Conservation (phyloP, 768 basidiomycete species). For the Suillus sp. region DNA sequence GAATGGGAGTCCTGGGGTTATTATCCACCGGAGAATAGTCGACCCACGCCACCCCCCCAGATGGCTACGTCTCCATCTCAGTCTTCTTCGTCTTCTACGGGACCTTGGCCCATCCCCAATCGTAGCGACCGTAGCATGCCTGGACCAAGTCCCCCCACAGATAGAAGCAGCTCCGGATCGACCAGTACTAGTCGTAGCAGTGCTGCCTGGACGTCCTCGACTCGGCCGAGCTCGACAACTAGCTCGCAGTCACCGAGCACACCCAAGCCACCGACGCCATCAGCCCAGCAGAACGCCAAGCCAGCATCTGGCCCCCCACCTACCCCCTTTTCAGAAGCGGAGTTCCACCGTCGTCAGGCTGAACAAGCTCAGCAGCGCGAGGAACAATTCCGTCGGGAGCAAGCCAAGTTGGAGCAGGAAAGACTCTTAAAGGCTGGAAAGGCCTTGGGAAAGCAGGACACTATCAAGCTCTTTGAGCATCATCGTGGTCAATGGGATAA, state of each 20-base stretch:
- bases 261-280: slow-evolving; percentile 30
- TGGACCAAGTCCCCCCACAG: slow-evolving; percentile 33
- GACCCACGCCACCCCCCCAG: slow-evolving; percentile 24
- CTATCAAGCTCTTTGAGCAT: slow-evolving; percentile 54
- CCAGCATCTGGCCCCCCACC: slow-evolving; percentile 24
- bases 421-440: slow-evolving; percentile 44
- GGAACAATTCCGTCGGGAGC: slow-evolving; percentile 68
- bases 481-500: slow-evolving; percentile 67
- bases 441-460: slow-evolving; percentile 57
- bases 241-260: slow-evolving; percentile 27
- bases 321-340: slow-evolving; percentile 44
- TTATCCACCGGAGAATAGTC: slow-evolving; percentile 27
- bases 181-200: slow-evolving; percentile 30
- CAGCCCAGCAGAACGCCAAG: slow-evolving; percentile 25
- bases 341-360: slow-evolving; percentile 65
- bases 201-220: slow-evolving; percentile 33
- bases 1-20: slow-evolving; percentile 26
- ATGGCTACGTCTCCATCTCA: slow-evolving; percentile 26
- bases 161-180: slow-evolving; percentile 34
- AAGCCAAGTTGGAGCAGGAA: slow-evolving; percentile 57
- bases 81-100: slow-evolving; percentile 27
- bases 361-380: slow-evolving; percentile 66
- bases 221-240: slow-evolving; percentile 31
- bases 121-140: slow-evolving; percentile 36
- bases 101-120: slow-evolving; percentile 35